Evolutionary conservation across 2,329 filamentous ascomycete genomes (phyloP).

Genomic region (Aspergillus versicolor): DNA sequence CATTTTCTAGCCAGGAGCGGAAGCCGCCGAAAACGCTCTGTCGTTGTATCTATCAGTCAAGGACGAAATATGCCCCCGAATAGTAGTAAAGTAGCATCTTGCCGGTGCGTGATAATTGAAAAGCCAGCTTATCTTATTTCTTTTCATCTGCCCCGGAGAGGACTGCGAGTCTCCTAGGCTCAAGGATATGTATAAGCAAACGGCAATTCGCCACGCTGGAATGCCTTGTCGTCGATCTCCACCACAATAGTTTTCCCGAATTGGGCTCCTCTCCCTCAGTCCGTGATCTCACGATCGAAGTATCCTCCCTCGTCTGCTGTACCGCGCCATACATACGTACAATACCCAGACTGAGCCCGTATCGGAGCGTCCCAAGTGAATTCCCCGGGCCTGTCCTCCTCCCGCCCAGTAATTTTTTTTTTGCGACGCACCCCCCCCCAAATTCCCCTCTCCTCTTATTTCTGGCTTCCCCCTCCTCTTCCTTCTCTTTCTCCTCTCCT

Average conservation of each 20-base stretch:
- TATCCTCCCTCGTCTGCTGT: background rate
- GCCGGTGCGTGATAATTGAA: no score
- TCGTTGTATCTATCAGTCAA: background rate
- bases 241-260: slow-evolving; percentile 16
- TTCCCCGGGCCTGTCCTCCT: slow-evolving; percentile 20
- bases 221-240: slow-evolving; percentile 15
- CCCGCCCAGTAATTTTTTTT: slow-evolving; percentile 20
- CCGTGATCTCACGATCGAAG: slow-evolving; percentile 10
- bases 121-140: background rate
- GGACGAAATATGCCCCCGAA: background rate
- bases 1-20: slow-evolving; percentile 14
- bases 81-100: background rate
- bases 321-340: slow-evolving; percentile 8
- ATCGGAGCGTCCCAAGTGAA: slow-evolving; percentile 23
- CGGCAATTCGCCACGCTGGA: slow-evolving; percentile 23
- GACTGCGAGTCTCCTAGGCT: background rate
- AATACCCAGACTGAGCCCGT: slow-evolving; percentile 15
- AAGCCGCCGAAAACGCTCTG: slow-evolving; percentile 16
- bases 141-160: background rate
- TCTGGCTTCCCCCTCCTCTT: slow-evolving; percentile 15
- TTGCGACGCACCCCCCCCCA: slow-evolving; percentile 9
- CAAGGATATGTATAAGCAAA: background rate
- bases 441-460: background rate
- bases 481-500: slow-evolving; percentile 14
- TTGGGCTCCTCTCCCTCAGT: background rate